A percentile compares a stretch with the other conserved stretches of the same genome.
Evolutionary conservation across 495 filamentous ascomycete species (phyloP).

Genomic region (Apodospora peruviana): DNA sequence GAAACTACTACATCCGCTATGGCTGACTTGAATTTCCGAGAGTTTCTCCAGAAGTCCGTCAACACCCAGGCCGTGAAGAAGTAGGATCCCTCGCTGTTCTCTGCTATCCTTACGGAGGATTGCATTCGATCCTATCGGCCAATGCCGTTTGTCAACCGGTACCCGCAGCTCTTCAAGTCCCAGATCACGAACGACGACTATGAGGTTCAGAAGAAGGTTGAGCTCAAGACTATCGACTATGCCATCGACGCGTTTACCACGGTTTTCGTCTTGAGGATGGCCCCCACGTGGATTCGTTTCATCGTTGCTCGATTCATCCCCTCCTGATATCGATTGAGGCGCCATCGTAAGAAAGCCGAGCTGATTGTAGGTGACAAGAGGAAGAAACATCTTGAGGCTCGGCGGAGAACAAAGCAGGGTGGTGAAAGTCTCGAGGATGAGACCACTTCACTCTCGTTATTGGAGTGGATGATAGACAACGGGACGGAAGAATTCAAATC

Average conservation of each 20-base stretch:
- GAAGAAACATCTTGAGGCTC: too few relatives aligned
- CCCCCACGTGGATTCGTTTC: slow-evolving; percentile 24
- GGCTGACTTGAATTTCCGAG: neutral
- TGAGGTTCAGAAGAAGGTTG: neutral
- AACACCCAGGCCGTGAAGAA: neutral
- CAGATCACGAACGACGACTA: neutral
- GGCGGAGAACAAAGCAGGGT: neutral
- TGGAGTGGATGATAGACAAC: neutral
- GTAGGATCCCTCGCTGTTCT: neutral
- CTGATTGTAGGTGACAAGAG: neutral
- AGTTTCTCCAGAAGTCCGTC: neutral
- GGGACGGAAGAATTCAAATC: too few relatives aligned
- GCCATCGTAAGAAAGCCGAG: neutral
- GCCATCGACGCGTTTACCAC: slow-evolving; percentile 26
- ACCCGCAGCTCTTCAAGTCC: neutral
- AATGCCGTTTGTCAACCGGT: neutral
- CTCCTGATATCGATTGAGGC: neutral
- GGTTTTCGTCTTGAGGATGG: slow-evolving; percentile 22
- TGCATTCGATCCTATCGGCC: neutral
- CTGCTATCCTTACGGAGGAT: neutral
- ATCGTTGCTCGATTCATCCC: neutral
- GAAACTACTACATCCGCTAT: too few relatives aligned
- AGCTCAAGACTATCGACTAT: slow-evolving; percentile 19
- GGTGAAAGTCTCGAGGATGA: neutral
- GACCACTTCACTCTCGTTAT: neutral